phyloP scores from a whole-genome alignment of 176 grass and related monocot genomes.

The Triticum monococcum region DNA sequence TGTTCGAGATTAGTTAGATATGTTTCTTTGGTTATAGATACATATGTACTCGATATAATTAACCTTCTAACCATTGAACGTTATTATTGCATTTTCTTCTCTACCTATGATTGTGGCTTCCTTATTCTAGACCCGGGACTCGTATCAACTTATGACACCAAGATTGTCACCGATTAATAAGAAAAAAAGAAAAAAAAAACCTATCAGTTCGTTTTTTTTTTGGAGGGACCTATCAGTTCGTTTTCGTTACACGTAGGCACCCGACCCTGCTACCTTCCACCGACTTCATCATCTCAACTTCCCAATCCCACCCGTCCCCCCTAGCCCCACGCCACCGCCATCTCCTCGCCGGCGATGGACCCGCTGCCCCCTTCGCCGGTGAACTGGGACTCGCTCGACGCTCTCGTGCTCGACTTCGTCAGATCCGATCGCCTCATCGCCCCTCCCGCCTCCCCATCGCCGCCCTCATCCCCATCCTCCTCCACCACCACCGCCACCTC shows the following conservation, averaged over 20 bases:
- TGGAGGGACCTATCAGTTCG: background rate
- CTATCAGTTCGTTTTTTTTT: too few relatives aligned
- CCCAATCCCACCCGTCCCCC: background rate
- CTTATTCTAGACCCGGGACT: too few relatives aligned
- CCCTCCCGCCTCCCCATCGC: conserved; percentile 29
- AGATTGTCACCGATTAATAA: too few relatives aligned
- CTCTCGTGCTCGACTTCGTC: conserved; percentile 61
- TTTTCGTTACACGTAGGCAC: conserved; percentile 17
- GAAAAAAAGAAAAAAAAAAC: background rate
- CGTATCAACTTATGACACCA: too few relatives aligned
- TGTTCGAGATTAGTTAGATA: too few relatives aligned
- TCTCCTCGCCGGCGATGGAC: conserved; percentile 43
- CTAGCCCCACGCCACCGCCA: background rate
- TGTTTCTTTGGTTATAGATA: too few relatives aligned
- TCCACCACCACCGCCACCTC: conserved; percentile 40
- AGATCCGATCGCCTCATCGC: conserved; percentile 71
- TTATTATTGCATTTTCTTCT: too few relatives aligned
- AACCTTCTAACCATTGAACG: too few relatives aligned
- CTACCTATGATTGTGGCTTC: too few relatives aligned
- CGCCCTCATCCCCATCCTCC: conserved; percentile 42
- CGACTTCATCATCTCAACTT: conserved; percentile 18
- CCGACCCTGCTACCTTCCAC: background rate
- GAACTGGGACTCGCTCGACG: conserved; percentile 72
- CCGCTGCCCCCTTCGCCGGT: conserved; percentile 33
- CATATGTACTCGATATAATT: too few relatives aligned